Base-by-base conservation (phyloP, 306 rosid species). In the Crotalaria pallida region DNA sequence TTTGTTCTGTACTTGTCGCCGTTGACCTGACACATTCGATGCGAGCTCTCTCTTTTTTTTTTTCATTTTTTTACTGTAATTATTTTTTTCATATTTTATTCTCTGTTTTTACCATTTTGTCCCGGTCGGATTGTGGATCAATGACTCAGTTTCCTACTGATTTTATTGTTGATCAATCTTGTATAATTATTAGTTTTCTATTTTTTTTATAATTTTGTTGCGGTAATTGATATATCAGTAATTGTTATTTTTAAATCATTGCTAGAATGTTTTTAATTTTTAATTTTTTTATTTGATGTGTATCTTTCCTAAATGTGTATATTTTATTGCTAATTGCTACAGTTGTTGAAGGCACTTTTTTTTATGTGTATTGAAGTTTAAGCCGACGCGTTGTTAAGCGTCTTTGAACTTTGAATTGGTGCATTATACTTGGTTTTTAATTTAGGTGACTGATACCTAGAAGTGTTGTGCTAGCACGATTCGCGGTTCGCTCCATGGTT, bases 21-120 rank as follows among this genome's bases (percentile, higher is more conserved):
- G 79, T 53, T 84, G 80, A 65, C 80, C 48, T 22, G 69, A 13
- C 64, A 21, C 57, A 19, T 9, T 47, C 27, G 16, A 38, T 36
- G 26, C 27, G 21, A 7, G 19, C 4, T 71, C 34, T 29, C 66
- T 34, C 34, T 34, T 21, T 1, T 23, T 10, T 0, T 21, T 10
- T 21, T 50, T 33, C 9, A 2, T 43, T 31, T 31, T 31, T 31
- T 7, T 31, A 5, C 5, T 31, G 7, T 12, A 3, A 40, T 15
- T 15, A 10, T 9, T 41, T 2, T 2, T 13, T 1, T 34, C 53
- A 5, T 15, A 41, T 45, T 51, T 18, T 34, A 5, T 4, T 51
- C 31, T 52, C 33, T 36, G 38, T 22, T 19, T 48, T 47, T 61
- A 48, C 17, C 21, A 7, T 27, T 56, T 43, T 50, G 1, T 38